Base-by-base conservation (phyloP, 2,329 filamentous ascomycete species). In the Aspergillus flavus region DNA sequence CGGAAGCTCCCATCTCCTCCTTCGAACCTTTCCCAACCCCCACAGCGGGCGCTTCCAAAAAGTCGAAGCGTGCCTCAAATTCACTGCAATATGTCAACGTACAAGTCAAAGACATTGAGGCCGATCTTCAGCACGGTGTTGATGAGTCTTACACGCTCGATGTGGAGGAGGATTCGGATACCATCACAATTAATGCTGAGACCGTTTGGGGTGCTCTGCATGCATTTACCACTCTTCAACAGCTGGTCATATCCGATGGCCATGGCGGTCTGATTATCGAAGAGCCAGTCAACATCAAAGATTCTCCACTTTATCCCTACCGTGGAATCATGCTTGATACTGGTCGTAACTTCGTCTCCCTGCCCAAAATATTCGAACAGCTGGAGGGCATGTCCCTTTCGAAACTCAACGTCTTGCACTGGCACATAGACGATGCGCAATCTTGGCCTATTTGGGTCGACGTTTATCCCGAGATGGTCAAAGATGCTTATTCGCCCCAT, bases 341-440 rank as follows among this genome's bases (percentile, higher is more conserved):
- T 2, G 84, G 81, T 10, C 84, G 84, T 56, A 86, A 87, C 72
- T 87, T 82, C 71, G 81, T 86, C 62, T 80, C 81, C 36, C 69
- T 82, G 39, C 66, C 64, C 45, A 86, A 86, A 74, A 82, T 86
- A 64, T 69, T 78, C 19, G 84, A 86, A 72, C 84, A 86, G 69
- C 79, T 86, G 61, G 80, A 86, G 61, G 84, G 80, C 61, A 82
- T 87, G 79, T 78, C 84, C 9, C 76, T 86, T 54, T 82, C 84
- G 60, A 87, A 87, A 75, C 77, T 87, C 65, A 87, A 86, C 64
- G 78, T 85, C 19, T 75, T 87, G 43, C 85, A 87, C 70, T 86
- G 84, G 84, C 85, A 87, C 73, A 72, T 86, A 64, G 78, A 82
- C 36, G 85, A 87, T 69, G 75, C 80, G 12, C 85, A 87, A 63